phyloP scores from a whole-genome alignment of 257 asterid genomes.

The Fraxinus anomala region DNA sequence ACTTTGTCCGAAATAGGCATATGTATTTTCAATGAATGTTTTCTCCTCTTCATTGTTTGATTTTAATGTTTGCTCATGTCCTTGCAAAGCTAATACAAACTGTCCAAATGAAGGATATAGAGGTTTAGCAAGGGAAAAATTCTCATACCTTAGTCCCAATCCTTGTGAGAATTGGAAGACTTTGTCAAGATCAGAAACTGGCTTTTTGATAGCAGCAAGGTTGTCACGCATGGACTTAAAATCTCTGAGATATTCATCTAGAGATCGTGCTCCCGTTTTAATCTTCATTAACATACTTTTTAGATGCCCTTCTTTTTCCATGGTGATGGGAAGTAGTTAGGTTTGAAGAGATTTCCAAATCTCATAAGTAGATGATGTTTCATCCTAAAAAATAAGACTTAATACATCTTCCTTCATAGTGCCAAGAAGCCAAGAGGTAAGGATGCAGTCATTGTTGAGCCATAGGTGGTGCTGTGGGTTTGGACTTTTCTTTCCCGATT shows the following conservation, averaged over 20 bases:
- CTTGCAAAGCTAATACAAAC: neutral
- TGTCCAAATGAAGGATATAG: neutral
- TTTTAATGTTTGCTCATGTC: neutral
- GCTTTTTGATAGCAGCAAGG: neutral
- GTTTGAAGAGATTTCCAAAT: neutral
- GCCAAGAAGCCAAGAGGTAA: conserved; percentile 2
- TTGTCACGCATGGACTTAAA: neutral
- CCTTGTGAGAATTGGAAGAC: neutral
- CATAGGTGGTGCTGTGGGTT: neutral
- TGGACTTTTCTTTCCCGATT: neutral
- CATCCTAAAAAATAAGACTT: neutral
- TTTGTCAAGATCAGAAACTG: neutral
- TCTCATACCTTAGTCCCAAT: neutral
- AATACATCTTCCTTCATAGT: neutral
- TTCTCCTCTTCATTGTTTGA: neutral
- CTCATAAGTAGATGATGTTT: neutral
- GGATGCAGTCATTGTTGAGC: neutral
- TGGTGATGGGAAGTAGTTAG: neutral
- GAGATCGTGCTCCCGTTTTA: neutral
- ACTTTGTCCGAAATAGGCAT: neutral
- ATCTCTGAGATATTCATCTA: conserved; percentile 8
- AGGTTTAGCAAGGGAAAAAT: neutral
- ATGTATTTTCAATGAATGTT: neutral
- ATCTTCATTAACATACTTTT: neutral
- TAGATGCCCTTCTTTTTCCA: neutral